Percentiles rank a stretch among this genome's conserved stretches.
Evolutionary conservation across 192 early-diverging fungal species (phyloP).

Genomic region (Mortierella hygrophila): DNA sequence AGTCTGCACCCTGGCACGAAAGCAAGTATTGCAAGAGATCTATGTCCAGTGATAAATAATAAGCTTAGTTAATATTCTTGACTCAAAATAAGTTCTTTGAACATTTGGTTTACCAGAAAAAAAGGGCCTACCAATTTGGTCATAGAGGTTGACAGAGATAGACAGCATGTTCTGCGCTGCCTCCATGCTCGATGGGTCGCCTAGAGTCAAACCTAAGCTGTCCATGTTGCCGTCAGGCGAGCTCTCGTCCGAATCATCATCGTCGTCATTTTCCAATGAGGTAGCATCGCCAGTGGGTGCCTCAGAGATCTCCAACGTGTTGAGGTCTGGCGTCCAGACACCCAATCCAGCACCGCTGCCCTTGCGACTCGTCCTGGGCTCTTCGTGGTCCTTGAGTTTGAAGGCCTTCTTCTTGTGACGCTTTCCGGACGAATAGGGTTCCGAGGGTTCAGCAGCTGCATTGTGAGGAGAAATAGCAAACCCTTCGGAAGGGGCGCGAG

Average conservation of each 20-base stretch:
- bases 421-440: constrained; percentile 13
- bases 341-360: constrained; percentile 16
- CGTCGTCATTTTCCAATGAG: neutral
- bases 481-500: constrained; percentile 1
- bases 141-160: constrained; percentile 77
- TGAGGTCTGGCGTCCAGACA: constrained; percentile 10
- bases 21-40: constrained; percentile 83
- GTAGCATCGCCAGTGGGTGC: neutral
- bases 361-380: constrained; percentile 17
- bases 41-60: neutral
- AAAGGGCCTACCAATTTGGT: constrained; percentile 66
- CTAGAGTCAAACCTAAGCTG: constrained; percentile 71
- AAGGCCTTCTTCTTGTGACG: constrained; percentile 46
- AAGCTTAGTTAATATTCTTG: neutral
- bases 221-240: constrained; percentile 36
- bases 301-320: constrained; percentile 14
- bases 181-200: constrained; percentile 69
- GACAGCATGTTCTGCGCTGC: constrained; percentile 68
- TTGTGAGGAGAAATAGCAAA: constrained; percentile 15
- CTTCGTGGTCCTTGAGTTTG: constrained; percentile 60
- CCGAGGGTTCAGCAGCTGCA: constrained; percentile 28
- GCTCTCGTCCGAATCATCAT: constrained; percentile 12
- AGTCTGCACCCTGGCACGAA: constrained; percentile 73
- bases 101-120: neutral
- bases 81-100: too few species aligned